Percentiles rank a stretch among this genome's conserved stretches.
These are phyloP conservation scores for Sicyos baderoa DNA, from an alignment of 306 rosid species.

Conservation along the genomic window DNA sequence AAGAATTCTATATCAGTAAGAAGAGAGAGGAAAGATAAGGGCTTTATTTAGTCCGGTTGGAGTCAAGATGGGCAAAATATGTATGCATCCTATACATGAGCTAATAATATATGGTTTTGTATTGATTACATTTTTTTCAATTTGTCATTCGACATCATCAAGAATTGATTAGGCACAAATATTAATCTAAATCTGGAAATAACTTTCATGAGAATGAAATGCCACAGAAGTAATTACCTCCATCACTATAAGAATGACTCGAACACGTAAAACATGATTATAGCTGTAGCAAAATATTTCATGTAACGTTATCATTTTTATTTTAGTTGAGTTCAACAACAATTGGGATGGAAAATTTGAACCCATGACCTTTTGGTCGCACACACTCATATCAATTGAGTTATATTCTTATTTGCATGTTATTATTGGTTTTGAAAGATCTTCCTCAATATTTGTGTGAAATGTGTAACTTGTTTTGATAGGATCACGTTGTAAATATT, in stretches of 20 bases:
- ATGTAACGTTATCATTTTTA: neutral
- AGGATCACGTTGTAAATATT: no score
- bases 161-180: neutral
- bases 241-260: neutral
- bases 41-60: conserved; percentile 2
- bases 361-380: no score
- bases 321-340: no score
- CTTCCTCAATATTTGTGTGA: neutral
- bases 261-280: neutral
- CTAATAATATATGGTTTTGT: neutral
- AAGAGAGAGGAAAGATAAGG: conserved; percentile 22
- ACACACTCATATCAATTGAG: no score
- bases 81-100: neutral
- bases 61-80: conserved; percentile 9
- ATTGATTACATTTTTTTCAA: neutral
- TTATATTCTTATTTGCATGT: no score
- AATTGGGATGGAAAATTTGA: no score
- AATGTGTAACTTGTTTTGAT: no score
- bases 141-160: neutral
- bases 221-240: neutral
- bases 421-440: neutral
- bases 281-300: neutral
- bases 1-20: conserved; percentile 5
- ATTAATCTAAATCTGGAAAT: conserved; percentile 8
- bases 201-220: neutral